Conservation (phyloP, 139 green algal species). For the Tetradesmus obliquus region DNA sequence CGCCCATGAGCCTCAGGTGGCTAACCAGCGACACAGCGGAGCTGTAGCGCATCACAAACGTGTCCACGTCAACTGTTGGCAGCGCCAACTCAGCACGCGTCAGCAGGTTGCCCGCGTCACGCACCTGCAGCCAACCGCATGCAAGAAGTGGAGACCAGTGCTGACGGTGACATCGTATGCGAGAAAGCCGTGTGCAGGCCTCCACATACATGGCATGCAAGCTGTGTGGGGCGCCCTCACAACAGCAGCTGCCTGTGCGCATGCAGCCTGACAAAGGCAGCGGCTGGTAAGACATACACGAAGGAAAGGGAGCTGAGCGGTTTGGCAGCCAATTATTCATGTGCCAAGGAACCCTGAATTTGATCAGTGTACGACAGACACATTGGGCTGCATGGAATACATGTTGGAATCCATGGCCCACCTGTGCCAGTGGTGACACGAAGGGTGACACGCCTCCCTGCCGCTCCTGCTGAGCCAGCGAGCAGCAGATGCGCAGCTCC, state of each 20-base stretch:
- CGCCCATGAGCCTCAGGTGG: constrained; percentile 66
- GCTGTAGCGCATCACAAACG: constrained; percentile 58
- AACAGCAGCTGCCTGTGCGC: too few relatives aligned
- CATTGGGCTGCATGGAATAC: too few relatives aligned
- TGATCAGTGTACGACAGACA: too few relatives aligned
- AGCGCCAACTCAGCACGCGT: constrained; percentile 72
- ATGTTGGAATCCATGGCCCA: constrained; percentile 5
- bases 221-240: too few relatives aligned
- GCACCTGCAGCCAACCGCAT: constrained; percentile 55
- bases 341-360: too few relatives aligned
- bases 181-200: too few relatives aligned
- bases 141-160: background rate
- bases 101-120: constrained; percentile 83
- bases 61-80: constrained; percentile 82
- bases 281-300: too few relatives aligned
- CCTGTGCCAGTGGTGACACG: constrained; percentile 78
- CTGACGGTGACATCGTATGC: too few relatives aligned
- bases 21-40: constrained; percentile 58
- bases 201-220: too few relatives aligned
- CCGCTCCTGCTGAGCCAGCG: constrained; percentile 77
- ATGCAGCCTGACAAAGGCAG: too few relatives aligned
- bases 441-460: constrained; percentile 77
- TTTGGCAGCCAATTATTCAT: too few relatives aligned
- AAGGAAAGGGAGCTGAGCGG: too few relatives aligned
- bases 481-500: constrained; percentile 80